A percentile compares a stretch with the other conserved stretches of the same genome.
These are phyloP conservation scores for Pseudocercospora ulei DNA, from an alignment of 2,329 filamentous ascomycete species.

Conservation along the genomic window DNA sequence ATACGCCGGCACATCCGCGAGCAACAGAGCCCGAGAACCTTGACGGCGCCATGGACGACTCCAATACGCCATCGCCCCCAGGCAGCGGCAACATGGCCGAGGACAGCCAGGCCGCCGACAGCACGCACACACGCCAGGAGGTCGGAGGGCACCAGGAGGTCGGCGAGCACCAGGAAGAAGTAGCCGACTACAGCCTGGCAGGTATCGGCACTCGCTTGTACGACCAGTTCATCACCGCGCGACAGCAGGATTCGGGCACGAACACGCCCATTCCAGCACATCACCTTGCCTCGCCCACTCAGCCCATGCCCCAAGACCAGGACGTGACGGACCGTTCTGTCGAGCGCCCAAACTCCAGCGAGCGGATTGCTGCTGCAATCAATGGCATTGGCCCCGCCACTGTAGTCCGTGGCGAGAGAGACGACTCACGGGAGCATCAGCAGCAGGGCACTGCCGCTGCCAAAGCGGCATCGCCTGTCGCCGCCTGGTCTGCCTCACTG, in stretches of 20 bases:
- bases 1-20: conserved; percentile 4
- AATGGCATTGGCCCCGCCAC: no score
- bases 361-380: no score
- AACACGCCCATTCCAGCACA: background rate
- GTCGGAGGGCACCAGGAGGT: background rate
- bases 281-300: no score
- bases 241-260: conserved; percentile 1
- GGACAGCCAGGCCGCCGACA: background rate
- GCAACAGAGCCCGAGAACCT: conserved; percentile 2
- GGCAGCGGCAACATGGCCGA: background rate
- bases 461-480: no score
- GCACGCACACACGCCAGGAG: background rate
- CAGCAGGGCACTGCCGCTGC: background rate
- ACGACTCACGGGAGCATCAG: no score
- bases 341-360: no score
- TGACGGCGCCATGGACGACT: background rate
- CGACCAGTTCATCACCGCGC: background rate
- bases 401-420: no score
- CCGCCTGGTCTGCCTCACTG: background rate
- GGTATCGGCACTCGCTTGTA: background rate
- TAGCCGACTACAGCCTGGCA: background rate
- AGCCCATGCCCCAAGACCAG: no score
- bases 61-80: background rate
- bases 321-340: no score
- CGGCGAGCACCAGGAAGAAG: background rate